These are phyloP conservation scores for Cairneyella variabilis DNA, from an alignment of 495 filamentous ascomycete genomes.

Conservation along the genomic window DNA sequence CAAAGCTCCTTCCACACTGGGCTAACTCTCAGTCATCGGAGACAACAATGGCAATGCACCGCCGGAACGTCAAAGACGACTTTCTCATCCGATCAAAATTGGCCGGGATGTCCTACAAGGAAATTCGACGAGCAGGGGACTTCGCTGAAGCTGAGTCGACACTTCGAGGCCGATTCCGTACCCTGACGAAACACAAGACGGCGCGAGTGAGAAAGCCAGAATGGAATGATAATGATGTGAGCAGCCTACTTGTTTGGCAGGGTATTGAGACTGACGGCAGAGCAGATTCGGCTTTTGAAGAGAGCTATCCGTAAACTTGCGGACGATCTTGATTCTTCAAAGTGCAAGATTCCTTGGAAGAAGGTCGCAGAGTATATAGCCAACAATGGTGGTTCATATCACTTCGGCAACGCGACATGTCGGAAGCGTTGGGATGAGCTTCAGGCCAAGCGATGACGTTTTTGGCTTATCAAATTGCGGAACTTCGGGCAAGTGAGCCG, in stretches of 20 bases:
- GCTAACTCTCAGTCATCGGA: background rate
- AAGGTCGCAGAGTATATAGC: constrained; percentile 70
- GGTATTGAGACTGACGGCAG: background rate
- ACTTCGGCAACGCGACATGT: constrained; percentile 82
- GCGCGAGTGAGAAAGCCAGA: constrained; percentile 73
- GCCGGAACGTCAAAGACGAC: constrained; percentile 45
- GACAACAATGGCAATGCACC: constrained; percentile 12
- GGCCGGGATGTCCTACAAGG: constrained; percentile 71
- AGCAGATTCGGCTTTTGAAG: constrained; percentile 45
- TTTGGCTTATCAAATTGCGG: background rate
- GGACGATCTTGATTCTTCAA: constrained; percentile 16
- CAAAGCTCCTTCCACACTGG: background rate
- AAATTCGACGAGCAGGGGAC: constrained; percentile 63
- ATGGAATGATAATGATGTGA: constrained; percentile 75
- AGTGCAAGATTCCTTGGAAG: constrained; percentile 74
- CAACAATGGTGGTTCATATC: constrained; percentile 69
- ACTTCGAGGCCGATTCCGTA: constrained; percentile 73
- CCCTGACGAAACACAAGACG: constrained; percentile 71
- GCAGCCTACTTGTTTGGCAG: too few species aligned
- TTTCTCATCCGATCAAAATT: constrained; percentile 62
- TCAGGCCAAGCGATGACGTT: constrained; percentile 9
- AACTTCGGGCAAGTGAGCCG: background rate
- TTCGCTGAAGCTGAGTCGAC: constrained; percentile 85
- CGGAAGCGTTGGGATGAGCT: constrained; percentile 74
- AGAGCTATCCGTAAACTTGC: constrained; percentile 40